phyloP scores from a whole-genome alignment of 2,329 filamentous ascomycete genomes.

The Apiospora arundinis region DNA sequence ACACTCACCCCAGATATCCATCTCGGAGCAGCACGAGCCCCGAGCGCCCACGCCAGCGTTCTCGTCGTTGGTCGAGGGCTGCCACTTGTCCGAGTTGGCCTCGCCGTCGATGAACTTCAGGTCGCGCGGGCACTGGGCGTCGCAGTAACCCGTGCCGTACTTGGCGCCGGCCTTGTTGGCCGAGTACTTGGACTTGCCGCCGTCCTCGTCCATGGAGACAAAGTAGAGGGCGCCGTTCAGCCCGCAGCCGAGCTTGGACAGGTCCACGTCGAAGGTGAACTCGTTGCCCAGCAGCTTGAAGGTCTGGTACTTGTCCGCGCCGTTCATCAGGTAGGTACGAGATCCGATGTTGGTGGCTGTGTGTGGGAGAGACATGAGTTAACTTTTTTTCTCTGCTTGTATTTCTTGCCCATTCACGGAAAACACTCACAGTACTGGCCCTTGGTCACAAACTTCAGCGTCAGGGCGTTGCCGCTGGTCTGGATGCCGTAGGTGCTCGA shows the following conservation, averaged over 20 bases:
- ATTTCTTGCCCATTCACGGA: no score
- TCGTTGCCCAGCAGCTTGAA: constrained; percentile 65
- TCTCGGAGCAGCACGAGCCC: constrained; percentile 63
- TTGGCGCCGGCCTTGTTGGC: constrained; percentile 56
- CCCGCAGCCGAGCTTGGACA: constrained; percentile 65
- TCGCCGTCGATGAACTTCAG: constrained; percentile 59
- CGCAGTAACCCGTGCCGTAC: constrained; percentile 63
- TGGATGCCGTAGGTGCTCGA: constrained; percentile 52
- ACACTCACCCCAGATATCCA: constrained; percentile 60
- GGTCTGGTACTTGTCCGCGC: constrained; percentile 60
- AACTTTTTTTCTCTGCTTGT: no score
- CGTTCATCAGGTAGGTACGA: constrained; percentile 63
- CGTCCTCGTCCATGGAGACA: constrained; percentile 60
- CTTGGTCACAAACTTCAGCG: constrained; percentile 57
- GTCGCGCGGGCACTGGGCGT: constrained; percentile 52
- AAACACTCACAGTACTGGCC: constrained; percentile 41
- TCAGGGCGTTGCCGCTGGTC: constrained; percentile 51
- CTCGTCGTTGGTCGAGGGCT: constrained; percentile 52
- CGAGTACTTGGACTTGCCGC: constrained; percentile 52
- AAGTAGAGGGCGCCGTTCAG: constrained; percentile 69
- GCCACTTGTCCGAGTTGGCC: constrained; percentile 54
- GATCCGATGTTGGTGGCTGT: constrained; percentile 45
- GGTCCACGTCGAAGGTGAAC: constrained; percentile 68
- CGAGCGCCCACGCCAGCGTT: constrained; percentile 55
- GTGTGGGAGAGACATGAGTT: neutral